Evolutionary conservation across 78 protist genomes (phyloP).

Genomic region (Dictyostelium purpureum): DNA sequence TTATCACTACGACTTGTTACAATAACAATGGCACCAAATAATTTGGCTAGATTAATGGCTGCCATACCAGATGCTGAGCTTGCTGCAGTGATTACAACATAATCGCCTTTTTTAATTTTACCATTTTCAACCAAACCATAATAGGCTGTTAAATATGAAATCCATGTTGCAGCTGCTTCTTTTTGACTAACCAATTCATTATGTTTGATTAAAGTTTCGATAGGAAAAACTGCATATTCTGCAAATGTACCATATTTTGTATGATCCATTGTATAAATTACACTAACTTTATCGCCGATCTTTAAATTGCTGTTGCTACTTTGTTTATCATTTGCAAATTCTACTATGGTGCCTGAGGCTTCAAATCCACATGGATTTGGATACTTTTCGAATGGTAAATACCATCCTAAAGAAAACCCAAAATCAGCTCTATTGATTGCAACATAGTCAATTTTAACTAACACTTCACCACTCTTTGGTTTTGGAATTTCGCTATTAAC

Average conservation of each 20-base stretch:
- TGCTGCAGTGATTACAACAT: constrained; percentile 36
- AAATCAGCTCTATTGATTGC: neutral
- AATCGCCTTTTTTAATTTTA: constrained; percentile 5
- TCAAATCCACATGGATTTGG: neutral
- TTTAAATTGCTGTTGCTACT: neutral
- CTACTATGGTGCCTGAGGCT: neutral
- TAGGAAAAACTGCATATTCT: constrained; percentile 24
- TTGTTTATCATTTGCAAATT: neutral
- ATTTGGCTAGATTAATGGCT: neutral
- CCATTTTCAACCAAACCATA: constrained; percentile 1
- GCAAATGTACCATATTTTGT: neutral
- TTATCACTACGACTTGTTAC: neutral
- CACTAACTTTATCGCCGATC: constrained; percentile 36
- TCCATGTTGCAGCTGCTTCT: neutral
- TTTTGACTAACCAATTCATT: neutral
- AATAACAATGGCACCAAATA: constrained; percentile 24
- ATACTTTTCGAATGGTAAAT: neutral
- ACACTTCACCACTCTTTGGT: neutral
- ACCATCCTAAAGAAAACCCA: neutral
- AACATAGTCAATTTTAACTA: neutral
- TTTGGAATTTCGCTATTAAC: neutral
- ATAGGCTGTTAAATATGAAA: constrained; percentile 19
- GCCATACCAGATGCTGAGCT: neutral
- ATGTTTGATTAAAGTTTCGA: neutral
- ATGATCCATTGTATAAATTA: neutral